These are phyloP conservation scores for Bryopsis sp. DNA, from an alignment of 139 green algal species.

Conservation along the genomic window DNA sequence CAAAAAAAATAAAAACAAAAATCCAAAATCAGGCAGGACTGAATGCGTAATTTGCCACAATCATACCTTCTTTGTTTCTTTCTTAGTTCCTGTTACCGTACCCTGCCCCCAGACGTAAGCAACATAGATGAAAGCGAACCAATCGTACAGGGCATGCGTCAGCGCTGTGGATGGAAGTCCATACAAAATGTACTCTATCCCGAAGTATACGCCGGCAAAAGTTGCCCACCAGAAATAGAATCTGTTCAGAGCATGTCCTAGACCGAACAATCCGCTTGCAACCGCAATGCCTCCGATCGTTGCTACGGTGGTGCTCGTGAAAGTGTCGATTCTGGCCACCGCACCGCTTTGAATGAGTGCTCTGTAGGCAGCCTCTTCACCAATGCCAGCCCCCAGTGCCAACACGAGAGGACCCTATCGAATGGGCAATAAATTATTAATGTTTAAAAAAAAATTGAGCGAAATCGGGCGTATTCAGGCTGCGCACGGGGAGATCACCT, in stretches of 20 bases:
- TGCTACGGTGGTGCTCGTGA: not conserved
- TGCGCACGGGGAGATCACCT: no score
- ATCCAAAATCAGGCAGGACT: no score
- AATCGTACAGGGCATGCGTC: constrained; percentile 11
- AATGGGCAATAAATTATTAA: no score
- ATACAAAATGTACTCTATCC: not conserved
- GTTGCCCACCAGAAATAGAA: constrained; percentile 7
- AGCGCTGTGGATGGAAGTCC: not conserved
- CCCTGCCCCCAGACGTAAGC: not conserved
- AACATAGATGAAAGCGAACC: not conserved
- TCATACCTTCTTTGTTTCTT: no score
- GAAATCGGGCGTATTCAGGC: no score
- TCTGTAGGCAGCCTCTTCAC: constrained; percentile 1
- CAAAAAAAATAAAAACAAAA: no score
- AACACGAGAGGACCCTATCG: not conserved
- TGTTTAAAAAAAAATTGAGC: no score
- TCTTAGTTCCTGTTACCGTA: no score
- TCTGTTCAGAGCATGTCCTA: not conserved
- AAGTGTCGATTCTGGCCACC: not conserved
- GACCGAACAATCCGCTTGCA: not conserved
- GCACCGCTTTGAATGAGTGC: not conserved
- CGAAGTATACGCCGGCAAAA: not conserved
- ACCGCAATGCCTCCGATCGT: not conserved
- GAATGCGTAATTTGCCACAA: no score
- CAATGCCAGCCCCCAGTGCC: constrained; percentile 7